These are phyloP conservation scores for Solanum habrochaites DNA, from an alignment of 257 asterid genomes.

Conservation along the genomic window DNA sequence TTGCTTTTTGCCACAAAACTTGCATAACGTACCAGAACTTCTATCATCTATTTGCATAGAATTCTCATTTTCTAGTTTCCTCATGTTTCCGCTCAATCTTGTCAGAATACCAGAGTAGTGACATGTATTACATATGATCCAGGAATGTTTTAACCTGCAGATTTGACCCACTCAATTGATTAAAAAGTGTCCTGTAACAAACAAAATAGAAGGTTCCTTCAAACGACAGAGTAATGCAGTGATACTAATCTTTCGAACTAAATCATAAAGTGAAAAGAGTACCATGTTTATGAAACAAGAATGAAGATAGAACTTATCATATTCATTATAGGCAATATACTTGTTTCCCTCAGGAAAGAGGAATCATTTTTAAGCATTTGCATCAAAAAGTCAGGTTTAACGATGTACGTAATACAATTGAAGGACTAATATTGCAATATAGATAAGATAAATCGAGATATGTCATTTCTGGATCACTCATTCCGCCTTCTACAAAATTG, in stretches of 20 bases:
- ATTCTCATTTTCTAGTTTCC: neutral
- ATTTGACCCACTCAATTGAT: neutral
- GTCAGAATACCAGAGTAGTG: neutral
- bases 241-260: neutral
- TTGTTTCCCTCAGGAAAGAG: neutral
- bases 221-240: neutral
- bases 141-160: neutral
- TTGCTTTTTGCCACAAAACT: constrained; percentile 30
- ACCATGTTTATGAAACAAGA: neutral
- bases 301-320: neutral
- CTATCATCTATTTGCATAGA: neutral
- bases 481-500: neutral
- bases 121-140: neutral
- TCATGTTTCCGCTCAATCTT: neutral
- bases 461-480: neutral
- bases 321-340: neutral
- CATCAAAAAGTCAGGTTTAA: neutral
- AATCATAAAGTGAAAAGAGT: neutral
- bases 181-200: neutral
- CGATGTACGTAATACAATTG: neutral
- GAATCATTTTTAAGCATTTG: neutral
- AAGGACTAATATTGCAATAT: neutral
- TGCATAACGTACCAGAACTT: constrained; percentile 16
- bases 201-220: neutral
- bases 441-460: neutral